Conservation (phyloP, 306 rosid species). For the Pyrus betulifolia region DNA sequence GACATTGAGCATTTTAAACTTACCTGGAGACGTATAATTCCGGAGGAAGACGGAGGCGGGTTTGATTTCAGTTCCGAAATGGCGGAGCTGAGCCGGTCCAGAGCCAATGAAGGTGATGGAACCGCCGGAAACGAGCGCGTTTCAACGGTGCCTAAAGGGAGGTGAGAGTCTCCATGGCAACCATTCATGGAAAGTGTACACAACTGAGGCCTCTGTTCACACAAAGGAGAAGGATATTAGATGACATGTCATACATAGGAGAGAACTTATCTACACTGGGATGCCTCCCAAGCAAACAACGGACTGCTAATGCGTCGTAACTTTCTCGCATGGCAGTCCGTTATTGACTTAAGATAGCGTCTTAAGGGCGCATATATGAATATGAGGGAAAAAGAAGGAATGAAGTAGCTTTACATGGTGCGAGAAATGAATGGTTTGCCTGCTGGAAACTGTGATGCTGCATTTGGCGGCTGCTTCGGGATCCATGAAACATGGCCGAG, state of each 20-base stretch:
- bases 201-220: slow-evolving; percentile 16
- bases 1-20: background rate
- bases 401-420: slow-evolving; percentile 10
- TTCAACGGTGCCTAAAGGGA: slow-evolving; percentile 45
- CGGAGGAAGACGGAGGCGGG: slow-evolving; percentile 52
- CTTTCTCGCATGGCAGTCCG: no score
- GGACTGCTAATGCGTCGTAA: no score
- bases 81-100: slow-evolving; percentile 49
- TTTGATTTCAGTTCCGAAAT: slow-evolving; percentile 44
- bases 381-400: no score
- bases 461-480: slow-evolving; percentile 13
- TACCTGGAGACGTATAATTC: slow-evolving; percentile 63
- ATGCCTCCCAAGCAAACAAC: no score
- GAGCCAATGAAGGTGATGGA: slow-evolving; percentile 47
- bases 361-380: no score
- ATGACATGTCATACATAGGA: no score
- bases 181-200: slow-evolving; percentile 74
- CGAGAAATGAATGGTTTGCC: slow-evolving; percentile 16
- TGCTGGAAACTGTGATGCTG: slow-evolving; percentile 6
- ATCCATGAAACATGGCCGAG: slow-evolving; percentile 20
- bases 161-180: slow-evolving; percentile 31
- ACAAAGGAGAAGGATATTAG: background rate
- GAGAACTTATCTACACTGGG: no score
- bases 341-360: no score
- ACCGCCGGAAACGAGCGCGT: slow-evolving; percentile 46